Conservation (phyloP, 305 asterid species). For the Fraxinus xanthoxyloides region DNA sequence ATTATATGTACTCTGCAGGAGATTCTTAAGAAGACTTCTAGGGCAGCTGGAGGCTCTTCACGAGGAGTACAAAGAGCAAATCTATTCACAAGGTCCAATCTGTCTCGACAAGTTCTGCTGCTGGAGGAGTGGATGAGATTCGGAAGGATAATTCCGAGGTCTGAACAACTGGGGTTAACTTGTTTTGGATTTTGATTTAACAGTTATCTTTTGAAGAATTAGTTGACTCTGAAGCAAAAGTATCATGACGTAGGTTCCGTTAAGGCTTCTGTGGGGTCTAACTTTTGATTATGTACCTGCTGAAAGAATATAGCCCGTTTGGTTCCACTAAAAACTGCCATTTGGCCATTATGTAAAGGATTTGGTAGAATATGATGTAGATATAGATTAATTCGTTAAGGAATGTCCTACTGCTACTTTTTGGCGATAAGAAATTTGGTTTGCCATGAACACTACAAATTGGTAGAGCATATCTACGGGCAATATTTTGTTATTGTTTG, state of each 20-base stretch:
- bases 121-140: slow-evolving; percentile 38
- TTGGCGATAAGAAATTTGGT: not conserved
- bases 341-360: no score
- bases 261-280: not conserved
- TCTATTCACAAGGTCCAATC: slow-evolving; percentile 30
- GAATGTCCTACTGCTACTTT: not conserved
- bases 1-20: slow-evolving; percentile 40
- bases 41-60: slow-evolving; percentile 37
- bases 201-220: not conserved
- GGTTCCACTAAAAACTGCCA: no score
- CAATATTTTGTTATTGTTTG: not conserved
- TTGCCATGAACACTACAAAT: not conserved
- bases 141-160: slow-evolving; percentile 46
- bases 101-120: slow-evolving; percentile 40
- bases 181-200: not conserved
- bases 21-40: slow-evolving; percentile 62
- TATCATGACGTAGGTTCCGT: slow-evolving; percentile 1
- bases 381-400: not conserved
- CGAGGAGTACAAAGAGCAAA: slow-evolving; percentile 35
- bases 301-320: no score
- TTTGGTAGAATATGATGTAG: no score
- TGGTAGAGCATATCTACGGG: not conserved
- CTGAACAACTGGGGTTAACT: not conserved
- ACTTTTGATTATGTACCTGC: not conserved
- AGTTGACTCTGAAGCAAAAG: slow-evolving; percentile 16